Conservation (phyloP, 208 protist species). For the Leptomonas seymouri region DNA sequence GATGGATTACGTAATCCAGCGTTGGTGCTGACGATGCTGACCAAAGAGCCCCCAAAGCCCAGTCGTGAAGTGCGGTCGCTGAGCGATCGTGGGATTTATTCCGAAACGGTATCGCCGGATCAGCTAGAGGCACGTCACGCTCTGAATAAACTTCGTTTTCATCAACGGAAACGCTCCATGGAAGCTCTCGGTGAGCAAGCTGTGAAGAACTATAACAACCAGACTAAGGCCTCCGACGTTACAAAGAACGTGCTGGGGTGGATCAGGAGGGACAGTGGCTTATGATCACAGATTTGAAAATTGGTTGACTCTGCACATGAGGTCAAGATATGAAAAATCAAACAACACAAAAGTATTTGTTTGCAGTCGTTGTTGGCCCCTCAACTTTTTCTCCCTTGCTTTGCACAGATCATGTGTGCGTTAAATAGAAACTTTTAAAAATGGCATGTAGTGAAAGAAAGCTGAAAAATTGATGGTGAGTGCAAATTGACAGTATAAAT, state of each 20-base stretch:
- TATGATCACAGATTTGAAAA: neutral
- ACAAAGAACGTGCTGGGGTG: constrained; percentile 87
- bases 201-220: constrained; percentile 60
- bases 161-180: constrained; percentile 68
- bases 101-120: constrained; percentile 53
- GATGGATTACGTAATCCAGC: constrained; percentile 56
- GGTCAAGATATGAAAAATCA: neutral
- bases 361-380: too few species aligned
- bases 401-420: too few species aligned
- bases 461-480: too few species aligned
- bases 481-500: too few species aligned
- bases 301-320: constrained; percentile 2
- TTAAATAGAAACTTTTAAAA: too few species aligned
- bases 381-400: neutral
- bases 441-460: too few species aligned
- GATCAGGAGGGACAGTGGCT: constrained; percentile 64
- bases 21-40: constrained; percentile 48
- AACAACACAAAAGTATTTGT: too few species aligned
- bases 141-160: constrained; percentile 79
- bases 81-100: constrained; percentile 72
- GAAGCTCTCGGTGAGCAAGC: constrained; percentile 70
- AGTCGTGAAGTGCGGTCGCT: constrained; percentile 43
- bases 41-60: constrained; percentile 52
- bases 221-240: constrained; percentile 67
- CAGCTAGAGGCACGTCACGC: constrained; percentile 82